Percentiles rank a stretch among this genome's conserved stretches.
phyloP scores from a whole-genome alignment of 1,139 yeast genomes.

The Eremothecium cymbalariae region DNA sequence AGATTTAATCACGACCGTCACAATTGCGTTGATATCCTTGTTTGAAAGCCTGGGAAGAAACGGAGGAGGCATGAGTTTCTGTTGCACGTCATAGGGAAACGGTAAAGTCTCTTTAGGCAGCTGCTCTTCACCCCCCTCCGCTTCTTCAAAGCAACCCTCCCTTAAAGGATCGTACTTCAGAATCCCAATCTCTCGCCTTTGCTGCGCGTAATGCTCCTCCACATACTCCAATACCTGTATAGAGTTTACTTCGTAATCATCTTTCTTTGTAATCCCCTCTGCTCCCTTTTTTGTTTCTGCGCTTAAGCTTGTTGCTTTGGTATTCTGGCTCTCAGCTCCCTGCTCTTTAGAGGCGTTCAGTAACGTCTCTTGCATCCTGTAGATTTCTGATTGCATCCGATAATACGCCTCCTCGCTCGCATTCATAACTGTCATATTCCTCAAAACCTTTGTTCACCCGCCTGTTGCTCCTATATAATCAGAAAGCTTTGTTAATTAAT shows the following conservation, averaged over 20 bases:
- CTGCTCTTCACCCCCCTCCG: conserved; percentile 1
- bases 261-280: not conserved
- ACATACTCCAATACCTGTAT: conserved; percentile 15
- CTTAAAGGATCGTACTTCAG: conserved; percentile 21
- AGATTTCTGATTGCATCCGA: conserved; percentile 29
- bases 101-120: conserved; percentile 23
- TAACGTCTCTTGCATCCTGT: conserved; percentile 29
- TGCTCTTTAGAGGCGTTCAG: conserved; percentile 20
- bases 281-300: conserved; percentile 3
- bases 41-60: conserved; percentile 23
- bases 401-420: conserved; percentile 22
- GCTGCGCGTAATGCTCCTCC: conserved; percentile 11
- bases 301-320: conserved; percentile 3
- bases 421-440: conserved; percentile 3
- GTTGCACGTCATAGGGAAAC: conserved; percentile 16
- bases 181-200: conserved; percentile 16
- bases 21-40: conserved; percentile 18
- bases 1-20: conserved; percentile 18
- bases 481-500: no score
- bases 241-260: conserved; percentile 14
- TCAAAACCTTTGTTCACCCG: no score
- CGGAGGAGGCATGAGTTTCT: conserved; percentile 19
- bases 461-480: no score
- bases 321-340: conserved; percentile 8
- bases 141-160: conserved; percentile 16